These are phyloP conservation scores for Chaetomidium leptoderma DNA, from an alignment of 495 filamentous ascomycete genomes.

Conservation along the genomic window DNA sequence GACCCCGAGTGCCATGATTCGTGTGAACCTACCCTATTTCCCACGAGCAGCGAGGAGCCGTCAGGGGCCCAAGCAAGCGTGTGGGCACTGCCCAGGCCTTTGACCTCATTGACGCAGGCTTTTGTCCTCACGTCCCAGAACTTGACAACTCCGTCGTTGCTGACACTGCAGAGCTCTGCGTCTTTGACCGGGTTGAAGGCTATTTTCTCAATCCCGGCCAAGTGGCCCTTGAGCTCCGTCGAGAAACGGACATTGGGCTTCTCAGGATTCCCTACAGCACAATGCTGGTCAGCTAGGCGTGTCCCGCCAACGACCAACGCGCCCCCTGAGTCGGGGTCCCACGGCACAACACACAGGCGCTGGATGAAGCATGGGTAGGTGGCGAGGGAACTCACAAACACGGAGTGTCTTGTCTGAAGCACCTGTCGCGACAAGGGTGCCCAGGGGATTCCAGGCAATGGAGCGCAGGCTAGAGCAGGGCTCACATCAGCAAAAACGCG, in stretches of 20 bases:
- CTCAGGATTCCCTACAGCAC: slow-evolving; percentile 69
- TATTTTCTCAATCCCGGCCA: slow-evolving; percentile 74
- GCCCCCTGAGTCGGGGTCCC: too few species aligned
- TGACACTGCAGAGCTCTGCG: slow-evolving; percentile 81
- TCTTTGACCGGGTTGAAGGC: slow-evolving; percentile 87
- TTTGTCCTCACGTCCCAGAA: slow-evolving; percentile 93
- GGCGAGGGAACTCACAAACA: slow-evolving; percentile 53
- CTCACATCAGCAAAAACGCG: background rate
- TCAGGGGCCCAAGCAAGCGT: slow-evolving; percentile 85
- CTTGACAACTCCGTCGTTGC: slow-evolving; percentile 76
- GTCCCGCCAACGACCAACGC: too few species aligned
- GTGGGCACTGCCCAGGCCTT: slow-evolving; percentile 77
- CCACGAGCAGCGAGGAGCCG: slow-evolving; percentile 74
- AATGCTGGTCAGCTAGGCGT: background rate
- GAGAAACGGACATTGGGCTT: slow-evolving; percentile 73
- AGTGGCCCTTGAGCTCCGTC: slow-evolving; percentile 81
- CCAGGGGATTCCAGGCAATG: slow-evolving; percentile 85
- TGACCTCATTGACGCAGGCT: slow-evolving; percentile 69
- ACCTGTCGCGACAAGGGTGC: slow-evolving; percentile 82
- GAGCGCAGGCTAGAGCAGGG: slow-evolving; percentile 49
- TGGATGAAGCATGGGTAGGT: too few species aligned
- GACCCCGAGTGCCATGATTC: background rate
- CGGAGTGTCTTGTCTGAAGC: slow-evolving; percentile 75
- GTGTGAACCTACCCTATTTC: slow-evolving; percentile 67
- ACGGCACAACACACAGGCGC: too few species aligned